These are phyloP conservation scores for Fusarium sp. DNA, from an alignment of 2,329 filamentous ascomycete species.

Conservation along the genomic window DNA sequence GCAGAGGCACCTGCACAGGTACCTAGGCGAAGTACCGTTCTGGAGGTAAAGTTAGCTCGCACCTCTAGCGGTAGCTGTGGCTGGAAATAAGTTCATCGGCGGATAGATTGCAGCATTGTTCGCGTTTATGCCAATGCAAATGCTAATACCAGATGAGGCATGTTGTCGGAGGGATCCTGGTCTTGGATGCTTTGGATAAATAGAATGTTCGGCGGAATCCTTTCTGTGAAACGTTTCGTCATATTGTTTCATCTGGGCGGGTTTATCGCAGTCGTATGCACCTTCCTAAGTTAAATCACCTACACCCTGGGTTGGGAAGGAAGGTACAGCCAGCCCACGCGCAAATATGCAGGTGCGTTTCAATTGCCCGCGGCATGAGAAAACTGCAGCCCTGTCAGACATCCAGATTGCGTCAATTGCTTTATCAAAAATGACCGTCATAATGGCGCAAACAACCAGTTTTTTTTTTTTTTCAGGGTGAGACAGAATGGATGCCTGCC, in stretches of 20 bases:
- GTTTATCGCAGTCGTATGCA: slow-evolving; percentile 5
- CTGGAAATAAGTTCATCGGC: slow-evolving; percentile 26
- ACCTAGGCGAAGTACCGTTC: background rate
- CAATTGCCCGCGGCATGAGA: background rate
- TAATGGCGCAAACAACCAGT: background rate
- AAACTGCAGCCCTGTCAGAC: slow-evolving; percentile 21
- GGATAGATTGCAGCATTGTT: slow-evolving; percentile 16
- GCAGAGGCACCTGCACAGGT: background rate
- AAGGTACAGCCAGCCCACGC: background rate
- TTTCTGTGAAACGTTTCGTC: slow-evolving; percentile 44
- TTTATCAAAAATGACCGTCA: background rate
- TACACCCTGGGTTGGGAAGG: slow-evolving; percentile 1
- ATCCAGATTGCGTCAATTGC: slow-evolving; percentile 5
- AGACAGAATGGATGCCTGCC: background rate
- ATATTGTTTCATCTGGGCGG: slow-evolving; percentile 41
- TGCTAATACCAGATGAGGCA: slow-evolving; percentile 19
- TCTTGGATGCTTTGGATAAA: slow-evolving; percentile 12
- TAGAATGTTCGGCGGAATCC: slow-evolving; percentile 23
- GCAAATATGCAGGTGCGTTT: slow-evolving; percentile 8
- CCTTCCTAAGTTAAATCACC: slow-evolving; percentile 11
- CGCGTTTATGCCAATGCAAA: slow-evolving; percentile 13
- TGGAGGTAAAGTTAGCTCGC: background rate
- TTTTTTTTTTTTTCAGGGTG: background rate
- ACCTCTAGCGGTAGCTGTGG: slow-evolving; percentile 2
- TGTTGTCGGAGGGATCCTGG: slow-evolving; percentile 25